phyloP scores from a whole-genome alignment of 345 rosid genomes.

The Eucalyptus coolabah region DNA sequence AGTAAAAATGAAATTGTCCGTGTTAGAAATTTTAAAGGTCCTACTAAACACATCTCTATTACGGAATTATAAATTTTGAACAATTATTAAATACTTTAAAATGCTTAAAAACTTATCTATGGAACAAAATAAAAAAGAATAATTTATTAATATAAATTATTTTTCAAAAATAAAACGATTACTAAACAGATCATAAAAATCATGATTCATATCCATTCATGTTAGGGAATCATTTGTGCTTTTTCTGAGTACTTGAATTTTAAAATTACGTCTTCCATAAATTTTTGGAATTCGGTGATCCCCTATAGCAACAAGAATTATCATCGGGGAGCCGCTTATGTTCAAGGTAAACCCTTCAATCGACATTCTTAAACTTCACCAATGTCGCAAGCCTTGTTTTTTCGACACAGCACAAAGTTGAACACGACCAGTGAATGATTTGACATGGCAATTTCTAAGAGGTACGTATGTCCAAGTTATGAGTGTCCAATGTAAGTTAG shows the following conservation, averaged over 20 bases:
- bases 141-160: accelerated
- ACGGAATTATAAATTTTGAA: accelerated
- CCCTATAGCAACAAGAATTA: too few relatives aligned
- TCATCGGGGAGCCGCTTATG: neutral
- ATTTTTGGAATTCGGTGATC: neutral
- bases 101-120: accelerated
- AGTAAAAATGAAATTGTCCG: too few relatives aligned
- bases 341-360: neutral
- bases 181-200: too few relatives aligned
- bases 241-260: accelerated
- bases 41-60: too few relatives aligned
- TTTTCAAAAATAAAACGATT: accelerated
- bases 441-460: neutral
- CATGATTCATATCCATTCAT: accelerated
- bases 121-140: too few relatives aligned
- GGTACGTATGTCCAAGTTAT: neutral
- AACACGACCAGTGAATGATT: accelerated
- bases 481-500: neutral
- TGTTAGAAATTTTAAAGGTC: too few relatives aligned
- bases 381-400: neutral
- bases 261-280: accelerated
- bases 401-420: neutral
- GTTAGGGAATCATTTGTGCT: neutral
- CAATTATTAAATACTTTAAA: accelerated
- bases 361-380: neutral